Evolutionary conservation across 352 stramenopile genomes (phyloP), one percentile per base, ranked within the genome.

Genomic region (Ophiocytium majus): DNA sequence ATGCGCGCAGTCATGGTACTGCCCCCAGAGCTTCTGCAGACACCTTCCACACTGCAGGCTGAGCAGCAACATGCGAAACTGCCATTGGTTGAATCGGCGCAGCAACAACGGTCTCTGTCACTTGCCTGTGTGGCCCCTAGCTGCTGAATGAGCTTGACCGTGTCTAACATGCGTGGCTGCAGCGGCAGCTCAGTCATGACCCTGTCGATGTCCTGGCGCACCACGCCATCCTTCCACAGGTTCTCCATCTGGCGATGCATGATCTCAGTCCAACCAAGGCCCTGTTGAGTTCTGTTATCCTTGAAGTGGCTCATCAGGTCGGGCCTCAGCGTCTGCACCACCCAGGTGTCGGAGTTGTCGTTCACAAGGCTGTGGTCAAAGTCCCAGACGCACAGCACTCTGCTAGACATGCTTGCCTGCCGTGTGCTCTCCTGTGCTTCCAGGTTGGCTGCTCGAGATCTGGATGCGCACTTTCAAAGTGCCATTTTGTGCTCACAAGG

Each of bases 331-430:
- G 89, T 32, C 79, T 91, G 37, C n/a, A 91, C 80, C 28, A 91
- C 66, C 64, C 76, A 91, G 10, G 86, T 91, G 66, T 91, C 89
- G 49, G 63, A 88, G 79, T 91, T 91, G 75, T 90, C 89, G 78
- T 91, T 91, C 0, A 91, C 76, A 5, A 91, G 79, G 23, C 83
- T 90, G 88, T 82, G 84, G 32, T 88, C 84, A 50, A 88, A 88
- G 43, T 88, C 84, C 84, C 84, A 88, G 63, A 85, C 79, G 10
- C 86, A 43, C n/a, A 86, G 57, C 10, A 85, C 79, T 19, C 64
- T 23, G 28, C 28, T 23, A 23, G 57, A 71, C 66, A 78, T 78
- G 5, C 43, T 57, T 57, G 43, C 43, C 43, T 14, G 43, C 43
- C n/a, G n/a, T n/a, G n/a, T n/a, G n/a, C n/a, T n/a, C n/a, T n/a